Base-by-base conservation (phyloP, 305 asterid genomes). In the Fraxinus xanthoxyloides region DNA sequence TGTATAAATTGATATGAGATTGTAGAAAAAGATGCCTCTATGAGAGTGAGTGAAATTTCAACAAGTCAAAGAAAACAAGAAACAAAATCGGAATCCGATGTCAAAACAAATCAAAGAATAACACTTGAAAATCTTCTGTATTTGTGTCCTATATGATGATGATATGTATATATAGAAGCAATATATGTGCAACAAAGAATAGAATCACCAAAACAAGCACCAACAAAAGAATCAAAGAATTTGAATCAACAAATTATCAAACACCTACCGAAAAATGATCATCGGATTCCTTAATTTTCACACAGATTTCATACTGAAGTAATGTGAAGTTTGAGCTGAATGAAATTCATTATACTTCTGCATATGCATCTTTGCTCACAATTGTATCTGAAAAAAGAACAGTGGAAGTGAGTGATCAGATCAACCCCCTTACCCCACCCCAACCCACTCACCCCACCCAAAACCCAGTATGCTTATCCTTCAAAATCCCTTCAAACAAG, bases 31-130 rank as follows among this genome's bases (percentile, higher is more conserved):
- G 12, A 31, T 31, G 24, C 26, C 76, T 70, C 23, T 70, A 70
- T 5, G 93, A 84, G 93, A 81, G 94, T 89, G 93, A 82, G 93
- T 88, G 94, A 82, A 81, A 82, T 84, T 86, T 83, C 88, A 88
- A 90, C 75, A 82, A 89, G 84, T 26, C 83, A 67, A 84, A 70
- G 36, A 89, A 54, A 82, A 46, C 85, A 78, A 84, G 82, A 74
- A 87, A 34, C 19, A 79, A 78, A 90, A 84, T 46, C 77, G 96
- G 98, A 94, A 95, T 93, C 98, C 99, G 97, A 95, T 92, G 98
- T 86, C 92, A 85, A 91, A 92, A 90, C 84, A 87, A 89, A 88
- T 43, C 28, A 79, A 86, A 61, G 34, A 80, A 56, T 23, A 40
- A 32, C 81, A 79, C 77, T 69, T 69, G 23, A 35, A 70, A 19